Evolutionary conservation across 2,329 filamentous ascomycete genomes (phyloP).

Genomic region (Claviceps purpurea): DNA sequence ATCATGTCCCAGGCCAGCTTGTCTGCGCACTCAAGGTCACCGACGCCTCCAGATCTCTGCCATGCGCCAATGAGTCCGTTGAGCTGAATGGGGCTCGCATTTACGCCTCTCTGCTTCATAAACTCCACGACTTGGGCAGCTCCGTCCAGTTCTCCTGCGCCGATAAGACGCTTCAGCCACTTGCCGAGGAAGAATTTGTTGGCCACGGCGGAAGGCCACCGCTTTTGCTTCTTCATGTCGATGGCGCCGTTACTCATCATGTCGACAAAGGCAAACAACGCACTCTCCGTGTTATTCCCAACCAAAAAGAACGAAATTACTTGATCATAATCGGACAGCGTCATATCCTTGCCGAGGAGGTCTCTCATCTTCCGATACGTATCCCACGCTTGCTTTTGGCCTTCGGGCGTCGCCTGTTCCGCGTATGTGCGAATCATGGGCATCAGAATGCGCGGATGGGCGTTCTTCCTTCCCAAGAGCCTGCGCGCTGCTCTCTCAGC

Average conservation of each 20-base stretch:
- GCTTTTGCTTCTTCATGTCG: constrained; percentile 29
- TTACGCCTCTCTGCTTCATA: constrained; percentile 57
- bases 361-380: constrained; percentile 52
- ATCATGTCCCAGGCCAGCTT: constrained; percentile 67
- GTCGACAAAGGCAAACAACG: constrained; percentile 68
- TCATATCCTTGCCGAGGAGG: constrained; percentile 46
- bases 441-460: constrained; percentile 42
- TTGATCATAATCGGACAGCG: constrained; percentile 62
- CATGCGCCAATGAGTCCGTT: constrained; percentile 74
- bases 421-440: constrained; percentile 59
- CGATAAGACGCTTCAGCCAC: constrained; percentile 77
- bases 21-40: constrained; percentile 48
- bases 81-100: constrained; percentile 59
- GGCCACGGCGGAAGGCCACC: constrained; percentile 34
- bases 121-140: constrained; percentile 60
- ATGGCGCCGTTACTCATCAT: constrained; percentile 62
- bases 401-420: constrained; percentile 31
- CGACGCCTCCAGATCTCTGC: constrained; percentile 47
- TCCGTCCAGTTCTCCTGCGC: constrained; percentile 54
- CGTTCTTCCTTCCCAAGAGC: constrained; percentile 34
- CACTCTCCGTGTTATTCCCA: constrained; percentile 49
- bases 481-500: constrained; percentile 43
- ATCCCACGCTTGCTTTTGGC: constrained; percentile 47
- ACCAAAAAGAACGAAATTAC: constrained; percentile 59
- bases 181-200: constrained; percentile 80